Evolutionary conservation across 305 asterid genomes (phyloP), one percentile per base, ranked within the genome.

Genomic region (Salvia sclarea): DNA sequence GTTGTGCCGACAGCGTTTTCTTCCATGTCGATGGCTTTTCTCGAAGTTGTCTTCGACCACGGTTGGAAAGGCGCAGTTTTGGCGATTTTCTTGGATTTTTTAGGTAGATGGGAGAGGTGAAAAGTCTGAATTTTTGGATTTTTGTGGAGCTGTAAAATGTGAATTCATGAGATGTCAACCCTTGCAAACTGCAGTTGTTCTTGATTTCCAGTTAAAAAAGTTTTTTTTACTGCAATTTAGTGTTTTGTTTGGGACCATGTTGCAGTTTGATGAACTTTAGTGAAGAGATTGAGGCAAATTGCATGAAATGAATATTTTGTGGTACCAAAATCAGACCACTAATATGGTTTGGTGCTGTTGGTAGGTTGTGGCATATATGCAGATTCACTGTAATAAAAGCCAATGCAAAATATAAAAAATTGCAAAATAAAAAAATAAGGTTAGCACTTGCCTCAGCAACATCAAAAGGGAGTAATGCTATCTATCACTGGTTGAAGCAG

Each of bases 1-100:
- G 17, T 33, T 3, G 21, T 16, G 47, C 10, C 11, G 17, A 6
- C 10, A 52, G 28, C 18, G 20, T 4, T 16, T 41, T 17, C 44
- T 11, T 38, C 44, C n/a, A n/a, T n/a, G n/a, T n/a, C n/a, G n/a
- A n/a, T n/a, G n/a, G n/a, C n/a, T n/a, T n/a, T n/a, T n/a, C n/a
- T n/a, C n/a, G n/a, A n/a, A n/a, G n/a, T n/a, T n/a, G n/a, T n/a
- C 44, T 11, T 38, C 44, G 11, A 38, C 44, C n/a, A 11, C 44
- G 11, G n/a, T 38, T 38, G 2, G 14, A 38, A 49, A 28, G 13
- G 53, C 6, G 45, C 61, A 59, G 61, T 69, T 71, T 69, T 69
- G 67, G 37, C 18, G n/a, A 47, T 14, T 7, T 20, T 49, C 31
- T 20, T 5, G 20, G 20, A 20, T 2, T 49, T 49, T 49, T n/a